These are phyloP conservation scores for Anastatica hierochuntica DNA, from an alignment of 345 rosid genomes.

Conservation along the genomic window DNA sequence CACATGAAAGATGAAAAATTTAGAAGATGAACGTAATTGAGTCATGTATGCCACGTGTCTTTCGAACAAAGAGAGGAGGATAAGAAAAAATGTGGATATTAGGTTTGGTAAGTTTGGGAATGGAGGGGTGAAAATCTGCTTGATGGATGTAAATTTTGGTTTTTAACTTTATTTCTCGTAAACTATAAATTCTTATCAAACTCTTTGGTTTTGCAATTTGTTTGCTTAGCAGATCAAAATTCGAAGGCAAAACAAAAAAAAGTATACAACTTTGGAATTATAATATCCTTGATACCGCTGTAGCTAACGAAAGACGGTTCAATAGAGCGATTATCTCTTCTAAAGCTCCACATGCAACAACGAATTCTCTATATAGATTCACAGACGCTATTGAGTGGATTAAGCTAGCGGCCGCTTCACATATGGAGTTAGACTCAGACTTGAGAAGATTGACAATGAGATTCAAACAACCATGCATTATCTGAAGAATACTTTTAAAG, in stretches of 20 bases:
- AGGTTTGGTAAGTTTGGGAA: too few relatives aligned
- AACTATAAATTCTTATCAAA: too few relatives aligned
- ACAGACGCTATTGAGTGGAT: constrained; percentile 61
- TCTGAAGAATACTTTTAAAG: constrained; percentile 74
- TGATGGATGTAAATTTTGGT: too few relatives aligned
- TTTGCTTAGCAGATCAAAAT: too few relatives aligned
- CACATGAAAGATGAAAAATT: too few relatives aligned
- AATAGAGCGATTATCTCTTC: constrained; percentile 67
- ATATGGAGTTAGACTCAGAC: constrained; percentile 46
- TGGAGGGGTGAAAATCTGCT: too few relatives aligned
- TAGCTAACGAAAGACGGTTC: constrained; percentile 46
- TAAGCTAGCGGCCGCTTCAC: constrained; percentile 86
- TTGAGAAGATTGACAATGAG: constrained; percentile 63
- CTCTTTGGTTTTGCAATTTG: too few relatives aligned
- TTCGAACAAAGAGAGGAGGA: too few relatives aligned
- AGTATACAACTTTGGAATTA: not conserved
- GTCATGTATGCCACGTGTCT: too few relatives aligned
- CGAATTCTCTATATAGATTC: constrained; percentile 54
- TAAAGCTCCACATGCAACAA: constrained; percentile 76
- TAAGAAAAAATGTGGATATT: too few relatives aligned
- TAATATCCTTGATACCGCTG: constrained; percentile 57
- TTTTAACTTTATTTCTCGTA: too few relatives aligned
- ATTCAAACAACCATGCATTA: constrained; percentile 69
- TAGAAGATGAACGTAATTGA: too few relatives aligned
- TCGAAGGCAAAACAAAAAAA: constrained; percentile 6